phyloP scores from a whole-genome alignment of 352 stramenopile species.

The Stramenopiles sp. region DNA sequence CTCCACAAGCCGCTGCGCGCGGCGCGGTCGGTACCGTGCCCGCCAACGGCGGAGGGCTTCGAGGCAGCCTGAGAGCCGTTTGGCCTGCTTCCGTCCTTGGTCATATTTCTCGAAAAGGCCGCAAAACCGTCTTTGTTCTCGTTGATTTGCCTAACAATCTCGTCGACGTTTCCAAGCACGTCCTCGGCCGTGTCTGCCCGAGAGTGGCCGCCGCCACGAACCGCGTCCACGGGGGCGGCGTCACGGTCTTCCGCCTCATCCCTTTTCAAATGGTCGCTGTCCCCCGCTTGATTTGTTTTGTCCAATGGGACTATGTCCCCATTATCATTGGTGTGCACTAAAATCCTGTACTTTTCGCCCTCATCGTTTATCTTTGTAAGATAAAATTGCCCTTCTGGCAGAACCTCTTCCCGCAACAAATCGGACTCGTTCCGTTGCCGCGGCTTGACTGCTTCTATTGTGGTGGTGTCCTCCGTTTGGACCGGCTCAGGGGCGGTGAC shows the following conservation, averaged over 20 bases:
- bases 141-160: background rate
- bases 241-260: too few species aligned
- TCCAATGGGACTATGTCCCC: background rate
- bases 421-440: background rate
- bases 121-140: background rate
- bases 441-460: background rate
- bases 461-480: background rate
- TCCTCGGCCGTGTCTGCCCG: background rate
- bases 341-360: background rate
- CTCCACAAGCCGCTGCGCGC: background rate
- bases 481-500: background rate
- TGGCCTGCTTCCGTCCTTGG: background rate
- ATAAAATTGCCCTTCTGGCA: background rate
- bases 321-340: background rate
- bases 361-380: background rate
- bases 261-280: too few species aligned
- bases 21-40: background rate
- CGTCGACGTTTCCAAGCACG: background rate
- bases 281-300: too few species aligned
- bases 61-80: background rate
- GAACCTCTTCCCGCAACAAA: background rate
- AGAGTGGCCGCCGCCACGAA: too few species aligned
- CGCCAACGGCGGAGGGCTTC: background rate
- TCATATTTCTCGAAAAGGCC: background rate
- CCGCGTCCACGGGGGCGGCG: too few species aligned